Evolutionary conservation across 257 asterid species (phyloP).

Genomic region (Solanum chilense): DNA sequence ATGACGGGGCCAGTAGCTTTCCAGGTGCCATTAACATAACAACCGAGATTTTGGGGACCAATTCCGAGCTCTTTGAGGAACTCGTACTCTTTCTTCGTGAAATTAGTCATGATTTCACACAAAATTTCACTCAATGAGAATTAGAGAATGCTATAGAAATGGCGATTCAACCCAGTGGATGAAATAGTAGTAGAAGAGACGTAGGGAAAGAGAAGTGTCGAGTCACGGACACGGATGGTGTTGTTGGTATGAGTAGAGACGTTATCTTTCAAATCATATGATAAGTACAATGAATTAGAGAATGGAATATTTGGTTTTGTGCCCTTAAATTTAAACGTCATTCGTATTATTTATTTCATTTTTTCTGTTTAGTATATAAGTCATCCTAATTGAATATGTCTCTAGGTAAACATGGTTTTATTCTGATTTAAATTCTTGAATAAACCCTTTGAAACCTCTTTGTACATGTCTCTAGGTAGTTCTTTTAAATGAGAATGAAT

Average conservation of each 20-base stretch:
- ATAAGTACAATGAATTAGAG: background rate
- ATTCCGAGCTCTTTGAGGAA: conserved; percentile 78
- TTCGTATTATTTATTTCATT: too few species aligned
- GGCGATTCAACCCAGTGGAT: background rate
- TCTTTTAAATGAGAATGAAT: too few species aligned
- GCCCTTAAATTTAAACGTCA: too few species aligned
- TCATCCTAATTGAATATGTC: too few species aligned
- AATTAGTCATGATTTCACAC: conserved; percentile 36
- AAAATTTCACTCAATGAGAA: background rate
- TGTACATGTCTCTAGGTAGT: background rate
- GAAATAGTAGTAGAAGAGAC: background rate
- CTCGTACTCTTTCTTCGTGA: conserved; percentile 58
- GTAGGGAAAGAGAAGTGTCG: background rate
- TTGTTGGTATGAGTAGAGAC: background rate
- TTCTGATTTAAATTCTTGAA: background rate
- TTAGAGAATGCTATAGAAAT: background rate
- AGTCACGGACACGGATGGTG: background rate
- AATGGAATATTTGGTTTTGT: too few species aligned
- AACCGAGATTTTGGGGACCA: conserved; percentile 55
- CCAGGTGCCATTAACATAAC: conserved; percentile 72
- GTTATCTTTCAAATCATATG: background rate
- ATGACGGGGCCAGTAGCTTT: conserved; percentile 65
- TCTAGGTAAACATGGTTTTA: too few species aligned
- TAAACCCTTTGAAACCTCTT: background rate
- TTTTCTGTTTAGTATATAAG: too few species aligned